Percentiles rank a stretch among this genome's conserved stretches.
phyloP scores from a whole-genome alignment of 2,329 filamentous ascomycete genomes.

The Sordariomycetes sp. region DNA sequence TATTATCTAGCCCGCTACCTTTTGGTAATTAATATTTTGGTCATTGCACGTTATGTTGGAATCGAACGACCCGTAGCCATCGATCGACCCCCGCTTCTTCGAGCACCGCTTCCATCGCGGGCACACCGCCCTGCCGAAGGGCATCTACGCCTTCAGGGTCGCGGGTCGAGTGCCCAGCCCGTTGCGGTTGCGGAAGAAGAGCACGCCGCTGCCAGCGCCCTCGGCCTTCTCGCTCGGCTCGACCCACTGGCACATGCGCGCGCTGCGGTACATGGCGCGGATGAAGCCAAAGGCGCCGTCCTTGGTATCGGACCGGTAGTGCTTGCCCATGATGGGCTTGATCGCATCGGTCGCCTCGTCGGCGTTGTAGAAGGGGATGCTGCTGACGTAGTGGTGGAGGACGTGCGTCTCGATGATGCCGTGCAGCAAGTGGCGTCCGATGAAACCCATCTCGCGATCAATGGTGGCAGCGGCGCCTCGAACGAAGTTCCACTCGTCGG shows the following conservation, averaged over 20 bases:
- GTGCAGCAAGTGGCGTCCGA: slow-evolving; percentile 83
- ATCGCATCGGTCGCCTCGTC: slow-evolving; percentile 92
- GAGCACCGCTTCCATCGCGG: too few relatives aligned
- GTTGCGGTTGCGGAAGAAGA: slow-evolving; percentile 96
- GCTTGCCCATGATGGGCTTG: slow-evolving; percentile 86
- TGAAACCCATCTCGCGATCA: slow-evolving; percentile 94
- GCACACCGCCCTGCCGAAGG: too few relatives aligned
- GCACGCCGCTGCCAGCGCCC: slow-evolving; percentile 72
- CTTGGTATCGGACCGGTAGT: slow-evolving; percentile 79
- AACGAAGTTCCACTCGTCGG: slow-evolving; percentile 82
- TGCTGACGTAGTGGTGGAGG: slow-evolving; percentile 93
- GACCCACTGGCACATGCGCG: slow-evolving; percentile 92
- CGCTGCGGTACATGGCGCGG: slow-evolving; percentile 68
- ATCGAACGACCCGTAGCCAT: too few relatives aligned
- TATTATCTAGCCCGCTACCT: too few relatives aligned
- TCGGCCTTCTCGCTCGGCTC: slow-evolving; percentile 77
- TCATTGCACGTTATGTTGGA: too few relatives aligned
- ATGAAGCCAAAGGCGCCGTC: slow-evolving; percentile 79
- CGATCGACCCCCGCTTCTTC: too few relatives aligned
- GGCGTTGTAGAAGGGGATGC: slow-evolving; percentile 93
- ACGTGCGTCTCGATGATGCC: slow-evolving; percentile 98
- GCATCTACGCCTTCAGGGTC: slow-evolving; percentile 7
- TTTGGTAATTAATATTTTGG: too few relatives aligned
- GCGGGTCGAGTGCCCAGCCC: slow-evolving; percentile 56
- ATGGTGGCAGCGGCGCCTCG: slow-evolving; percentile 93